Evolutionary conservation across 805 yeast species (phyloP).

Genomic region (Clavispora fructus): DNA sequence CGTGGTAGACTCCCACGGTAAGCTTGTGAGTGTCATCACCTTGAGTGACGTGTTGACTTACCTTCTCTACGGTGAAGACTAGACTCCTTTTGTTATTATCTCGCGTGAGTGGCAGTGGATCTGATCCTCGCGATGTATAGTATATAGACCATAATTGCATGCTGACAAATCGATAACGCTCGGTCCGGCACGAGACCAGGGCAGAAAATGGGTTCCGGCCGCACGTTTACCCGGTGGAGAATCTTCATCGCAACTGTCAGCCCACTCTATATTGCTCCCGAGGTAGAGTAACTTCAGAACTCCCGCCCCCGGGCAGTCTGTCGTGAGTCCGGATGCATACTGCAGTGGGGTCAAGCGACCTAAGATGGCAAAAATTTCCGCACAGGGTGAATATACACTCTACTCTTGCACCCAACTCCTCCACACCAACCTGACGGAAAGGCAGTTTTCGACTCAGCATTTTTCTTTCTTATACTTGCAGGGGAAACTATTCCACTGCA

Average conservation of each 20-base stretch:
- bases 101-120: neutral
- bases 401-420: neutral
- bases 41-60: slow-evolving; percentile 86
- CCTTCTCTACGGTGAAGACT: slow-evolving; percentile 59
- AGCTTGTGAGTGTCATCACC: slow-evolving; percentile 77
- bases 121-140: neutral
- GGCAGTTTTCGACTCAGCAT: neutral
- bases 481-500: neutral
- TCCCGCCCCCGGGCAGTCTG: no score
- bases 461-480: neutral
- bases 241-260: no score
- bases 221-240: no score
- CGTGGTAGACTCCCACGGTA: slow-evolving; percentile 82
- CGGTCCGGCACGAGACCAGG: neutral
- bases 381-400: neutral
- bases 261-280: no score
- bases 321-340: no score
- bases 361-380: neutral
- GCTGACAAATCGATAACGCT: neutral
- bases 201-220: no score
- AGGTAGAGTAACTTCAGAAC: no score
- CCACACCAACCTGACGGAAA: neutral
- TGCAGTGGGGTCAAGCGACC: neutral
- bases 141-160: neutral
- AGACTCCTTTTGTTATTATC: slow-evolving; percentile 1